Evolutionary conservation across 2,329 filamentous ascomycete genomes (phyloP), one percentile per base, ranked within the genome.

Genomic region (Penicillium glabrum): DNA sequence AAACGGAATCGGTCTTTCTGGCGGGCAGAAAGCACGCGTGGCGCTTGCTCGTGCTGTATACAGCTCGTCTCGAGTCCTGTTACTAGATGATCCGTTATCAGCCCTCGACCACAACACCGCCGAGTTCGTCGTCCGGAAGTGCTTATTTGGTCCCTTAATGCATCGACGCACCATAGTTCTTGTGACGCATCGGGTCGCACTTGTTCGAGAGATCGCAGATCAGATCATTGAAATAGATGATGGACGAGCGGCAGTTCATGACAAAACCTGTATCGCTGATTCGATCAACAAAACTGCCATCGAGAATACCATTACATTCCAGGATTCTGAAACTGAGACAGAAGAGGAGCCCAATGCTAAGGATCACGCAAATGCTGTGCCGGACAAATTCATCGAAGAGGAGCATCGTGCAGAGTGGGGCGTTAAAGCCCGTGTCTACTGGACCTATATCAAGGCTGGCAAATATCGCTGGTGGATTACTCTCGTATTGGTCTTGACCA

Each of bases 401-500:
- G 90, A 95, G 69, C 80, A 87, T 62, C 83, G 90, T 48, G 87
- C 84, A 0, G 83, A 90, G 58, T 91, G 92, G 19, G 86, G 89
- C 1, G 89, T 96, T 1, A 85, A 92, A 65, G 77, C 85, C 11
- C 82, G 82, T 7, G 87, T 96, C 0, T 96, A 96, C 69, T 91
- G 89, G 86, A 86, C 87, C 61, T 96, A 96, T 63, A 86, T 96
- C 75, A 89, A 86, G 72, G 90, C 91, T 5, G 92, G 92, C 2
- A 88, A 86, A 13, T 79, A 93, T 45, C 80, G 79, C 54, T 91
- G 87, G 79, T 96, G 92, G 92, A 71, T 76, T 3, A 66, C 85
- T 1, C 80, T 93, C 2, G 77, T 93, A 3, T 33, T 84, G 1
- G 77, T 87, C 13, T 85, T 93, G 57, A 72, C 83, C 6, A 41